Base-by-base conservation (phyloP, 1,284 basidiomycete genomes). In the Pisolithus thermaeus region DNA sequence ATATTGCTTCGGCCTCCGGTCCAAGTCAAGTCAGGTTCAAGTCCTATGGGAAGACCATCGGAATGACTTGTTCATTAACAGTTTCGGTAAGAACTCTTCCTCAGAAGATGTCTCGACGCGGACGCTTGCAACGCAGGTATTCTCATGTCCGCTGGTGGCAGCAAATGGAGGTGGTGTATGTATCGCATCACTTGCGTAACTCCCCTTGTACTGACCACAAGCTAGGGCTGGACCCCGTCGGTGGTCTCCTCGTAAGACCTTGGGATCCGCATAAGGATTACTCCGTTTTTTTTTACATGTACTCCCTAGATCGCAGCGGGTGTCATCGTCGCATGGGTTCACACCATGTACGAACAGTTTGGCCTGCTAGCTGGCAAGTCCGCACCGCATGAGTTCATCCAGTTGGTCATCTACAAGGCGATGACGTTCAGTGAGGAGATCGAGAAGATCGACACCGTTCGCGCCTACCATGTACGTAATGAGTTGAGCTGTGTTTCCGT, bases 21-120 rank as follows among this genome's bases (percentile, higher is more conserved):
- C 78, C 39, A 82, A 81, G 56, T 92, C 89, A 7, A 92, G 88
- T 59, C 96, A 99, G 67, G 93, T 99, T 1, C 82, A 84, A 50
- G 85, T 97, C 4, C 79, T 98, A 23, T 98, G 92, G 90, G 92
- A 97, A 67, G 95, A 97, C 64, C 95, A 97, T 61, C 75, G 92
- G 55, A 96, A 96, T 60, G 93, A 96, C 62, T 67, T 95, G 25
- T 92, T 85, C 67, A 83, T 92, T 68, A 93, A 92, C 58, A 71
- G 76, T 7, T 88, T 90, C 56, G 86, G 84, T 84, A 63, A 55
- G 75, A 51, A 16, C 40, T 41, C 45, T 52, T 37, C 52, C 47
- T 4, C 35, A 35, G 48, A 47, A 36, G 42, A 51, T 39, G 42
- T 43, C 48, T 49, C 53, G 52, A 27, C 42, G 61, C 38, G 39